phyloP scores from a whole-genome alignment of 768 basidiomycete species.

The Trametes maxima region DNA sequence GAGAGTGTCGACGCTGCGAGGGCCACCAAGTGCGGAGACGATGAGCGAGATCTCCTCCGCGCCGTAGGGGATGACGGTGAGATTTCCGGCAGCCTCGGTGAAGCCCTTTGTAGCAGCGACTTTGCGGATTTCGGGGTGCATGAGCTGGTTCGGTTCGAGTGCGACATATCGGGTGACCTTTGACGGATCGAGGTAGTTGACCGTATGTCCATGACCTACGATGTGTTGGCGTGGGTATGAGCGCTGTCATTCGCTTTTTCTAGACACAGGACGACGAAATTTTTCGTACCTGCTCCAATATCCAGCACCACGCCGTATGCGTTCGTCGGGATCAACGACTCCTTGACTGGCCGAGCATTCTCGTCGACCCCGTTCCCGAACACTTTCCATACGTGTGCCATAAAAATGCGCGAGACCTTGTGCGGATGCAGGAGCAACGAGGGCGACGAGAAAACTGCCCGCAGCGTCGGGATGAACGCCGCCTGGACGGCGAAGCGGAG shows the following conservation, averaged over 20 bases:
- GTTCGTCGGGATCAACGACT: slow-evolving; percentile 50
- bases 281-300: slow-evolving; percentile 58
- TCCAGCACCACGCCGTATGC: slow-evolving; percentile 68
- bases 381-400: slow-evolving; percentile 56
- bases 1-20: slow-evolving; percentile 56
- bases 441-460: slow-evolving; percentile 43
- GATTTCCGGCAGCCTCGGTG: slow-evolving; percentile 50
- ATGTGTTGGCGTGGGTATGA: background rate
- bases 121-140: slow-evolving; percentile 59
- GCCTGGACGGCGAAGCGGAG: slow-evolving; percentile 40
- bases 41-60: slow-evolving; percentile 61
- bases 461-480: slow-evolving; percentile 50
- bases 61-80: slow-evolving; percentile 63
- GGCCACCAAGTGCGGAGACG: slow-evolving; percentile 41
- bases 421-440: slow-evolving; percentile 47
- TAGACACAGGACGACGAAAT: background rate
- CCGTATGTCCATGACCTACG: slow-evolving; percentile 64
- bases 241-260: background rate
- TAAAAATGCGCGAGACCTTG: slow-evolving; percentile 55
- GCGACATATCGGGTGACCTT: slow-evolving; percentile 68
- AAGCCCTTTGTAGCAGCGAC: slow-evolving; percentile 55
- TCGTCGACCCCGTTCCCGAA: slow-evolving; percentile 54
- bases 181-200: slow-evolving; percentile 57
- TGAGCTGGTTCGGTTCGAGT: slow-evolving; percentile 66
- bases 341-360: slow-evolving; percentile 43